phyloP scores from a whole-genome alignment of 208 protist genomes.

The Trypanosoma cruzi region DNA sequence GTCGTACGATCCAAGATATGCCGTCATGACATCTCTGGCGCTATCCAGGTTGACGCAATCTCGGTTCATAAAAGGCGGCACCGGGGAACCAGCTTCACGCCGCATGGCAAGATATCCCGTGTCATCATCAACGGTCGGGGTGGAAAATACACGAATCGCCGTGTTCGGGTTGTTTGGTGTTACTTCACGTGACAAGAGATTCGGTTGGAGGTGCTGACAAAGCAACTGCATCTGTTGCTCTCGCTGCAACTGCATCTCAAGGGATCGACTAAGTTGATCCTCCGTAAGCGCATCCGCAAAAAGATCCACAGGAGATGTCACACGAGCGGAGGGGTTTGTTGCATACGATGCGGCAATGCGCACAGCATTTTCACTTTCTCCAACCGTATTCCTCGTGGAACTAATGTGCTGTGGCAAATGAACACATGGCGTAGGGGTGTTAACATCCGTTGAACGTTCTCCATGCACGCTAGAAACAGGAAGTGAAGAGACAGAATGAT shows the following conservation, averaged over 20 bases:
- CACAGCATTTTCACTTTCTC: not conserved
- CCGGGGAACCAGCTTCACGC: slow-evolving; percentile 1
- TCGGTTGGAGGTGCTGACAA: not conserved
- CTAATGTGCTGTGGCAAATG: not conserved
- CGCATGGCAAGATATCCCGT: not conserved
- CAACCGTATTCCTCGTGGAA: not conserved
- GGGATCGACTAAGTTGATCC: slow-evolving; percentile 30
- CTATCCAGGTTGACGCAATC: not conserved
- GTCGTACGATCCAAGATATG: not conserved
- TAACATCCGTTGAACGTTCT: slow-evolving; percentile 29
- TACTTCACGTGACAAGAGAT: not conserved
- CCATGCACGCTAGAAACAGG: slow-evolving; percentile 31
- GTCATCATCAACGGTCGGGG: not conserved
- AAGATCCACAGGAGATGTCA: slow-evolving; percentile 20
- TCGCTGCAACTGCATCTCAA: slow-evolving; percentile 22
- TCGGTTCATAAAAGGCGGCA: slow-evolving; percentile 7
- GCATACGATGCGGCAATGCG: not conserved
- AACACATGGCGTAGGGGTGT: slow-evolving; percentile 16
- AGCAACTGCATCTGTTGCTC: slow-evolving; percentile 4
- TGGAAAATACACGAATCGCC: not conserved
- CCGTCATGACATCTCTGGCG: not conserved
- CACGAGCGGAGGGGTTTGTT: not conserved
- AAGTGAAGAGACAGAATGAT: slow-evolving; percentile 9
- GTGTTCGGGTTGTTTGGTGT: not conserved
- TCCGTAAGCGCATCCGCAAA: slow-evolving; percentile 29